These are phyloP conservation scores for Rehmannia glutinosa DNA, from an alignment of 257 asterid genomes.

Conservation along the genomic window DNA sequence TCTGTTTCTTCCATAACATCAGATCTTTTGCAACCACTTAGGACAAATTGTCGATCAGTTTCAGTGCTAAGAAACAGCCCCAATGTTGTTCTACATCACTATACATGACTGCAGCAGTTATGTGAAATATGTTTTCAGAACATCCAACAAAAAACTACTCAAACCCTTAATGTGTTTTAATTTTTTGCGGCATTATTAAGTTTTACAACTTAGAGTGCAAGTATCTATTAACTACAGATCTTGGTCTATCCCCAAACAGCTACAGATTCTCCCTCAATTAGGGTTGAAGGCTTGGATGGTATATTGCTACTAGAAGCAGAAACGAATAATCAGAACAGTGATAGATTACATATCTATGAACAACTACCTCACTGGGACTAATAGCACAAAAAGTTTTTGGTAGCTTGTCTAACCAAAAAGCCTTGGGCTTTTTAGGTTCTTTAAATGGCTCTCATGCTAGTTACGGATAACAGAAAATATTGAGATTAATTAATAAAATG, in stretches of 20 bases:
- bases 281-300: not conserved
- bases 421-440: not conserved
- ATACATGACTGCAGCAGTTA: not conserved
- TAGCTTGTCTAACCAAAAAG: not conserved
- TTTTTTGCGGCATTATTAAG: not conserved
- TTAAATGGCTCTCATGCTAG: not conserved
- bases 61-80: not conserved
- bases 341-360: not conserved
- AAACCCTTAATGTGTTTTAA: not conserved
- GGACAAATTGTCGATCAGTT: not conserved
- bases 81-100: constrained; percentile 3
- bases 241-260: not conserved
- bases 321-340: not conserved
- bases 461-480: not conserved
- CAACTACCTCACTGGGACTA: constrained; percentile 8
- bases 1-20: constrained; percentile 1
- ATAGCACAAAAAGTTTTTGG: not conserved
- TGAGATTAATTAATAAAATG: not conserved
- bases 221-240: not conserved
- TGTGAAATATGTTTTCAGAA: not conserved
- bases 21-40: not conserved
- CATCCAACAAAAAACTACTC: not conserved
- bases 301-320: not conserved
- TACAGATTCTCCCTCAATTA: not conserved
- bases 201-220: too few species aligned